A percentile compares a stretch with the other conserved stretches of the same genome.
Conservation (phyloP, 2,329 filamentous ascomycete genomes). For the Aspergillus piperis region DNA sequence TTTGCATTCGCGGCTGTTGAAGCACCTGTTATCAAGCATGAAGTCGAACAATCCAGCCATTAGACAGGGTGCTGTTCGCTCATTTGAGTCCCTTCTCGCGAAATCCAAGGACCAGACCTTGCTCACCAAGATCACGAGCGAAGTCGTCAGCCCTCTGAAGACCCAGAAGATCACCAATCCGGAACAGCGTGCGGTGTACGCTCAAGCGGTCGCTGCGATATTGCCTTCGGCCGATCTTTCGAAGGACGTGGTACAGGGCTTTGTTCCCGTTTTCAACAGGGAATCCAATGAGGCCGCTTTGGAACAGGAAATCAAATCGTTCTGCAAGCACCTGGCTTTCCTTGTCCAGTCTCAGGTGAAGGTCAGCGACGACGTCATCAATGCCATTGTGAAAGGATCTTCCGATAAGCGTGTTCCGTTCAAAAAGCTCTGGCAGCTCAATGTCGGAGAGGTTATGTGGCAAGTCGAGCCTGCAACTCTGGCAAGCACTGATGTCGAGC, state of each 20-base stretch:
- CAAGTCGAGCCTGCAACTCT: slow-evolving; percentile 51
- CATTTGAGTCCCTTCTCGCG: slow-evolving; percentile 70
- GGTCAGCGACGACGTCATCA: slow-evolving; percentile 66
- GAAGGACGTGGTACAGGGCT: slow-evolving; percentile 64
- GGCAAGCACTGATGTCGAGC: slow-evolving; percentile 48
- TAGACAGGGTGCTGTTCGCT: slow-evolving; percentile 71
- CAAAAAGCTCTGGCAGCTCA: slow-evolving; percentile 77
- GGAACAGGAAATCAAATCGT: slow-evolving; percentile 69
- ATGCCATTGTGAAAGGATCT: slow-evolving; percentile 77
- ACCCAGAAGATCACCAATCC: slow-evolving; percentile 78
- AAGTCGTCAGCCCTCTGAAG: slow-evolving; percentile 78
- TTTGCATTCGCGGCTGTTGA: slow-evolving; percentile 72
- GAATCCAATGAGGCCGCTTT: slow-evolving; percentile 87
- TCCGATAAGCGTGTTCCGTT: slow-evolving; percentile 79
- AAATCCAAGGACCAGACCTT: slow-evolving; percentile 60
- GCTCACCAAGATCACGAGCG: slow-evolving; percentile 70
- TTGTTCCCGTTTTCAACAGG: slow-evolving; percentile 72
- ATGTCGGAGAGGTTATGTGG: slow-evolving; percentile 70
- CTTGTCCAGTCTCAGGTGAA: slow-evolving; percentile 63
- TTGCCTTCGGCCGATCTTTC: slow-evolving; percentile 63
- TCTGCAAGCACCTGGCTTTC: slow-evolving; percentile 66
- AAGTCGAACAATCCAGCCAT: slow-evolving; percentile 85
- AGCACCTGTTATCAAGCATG: slow-evolving; percentile 83
- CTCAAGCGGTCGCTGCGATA: slow-evolving; percentile 73
- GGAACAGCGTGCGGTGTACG: slow-evolving; percentile 81